Base-by-base conservation (phyloP, 106 monocot species). In the Acorus gramineus region DNA sequence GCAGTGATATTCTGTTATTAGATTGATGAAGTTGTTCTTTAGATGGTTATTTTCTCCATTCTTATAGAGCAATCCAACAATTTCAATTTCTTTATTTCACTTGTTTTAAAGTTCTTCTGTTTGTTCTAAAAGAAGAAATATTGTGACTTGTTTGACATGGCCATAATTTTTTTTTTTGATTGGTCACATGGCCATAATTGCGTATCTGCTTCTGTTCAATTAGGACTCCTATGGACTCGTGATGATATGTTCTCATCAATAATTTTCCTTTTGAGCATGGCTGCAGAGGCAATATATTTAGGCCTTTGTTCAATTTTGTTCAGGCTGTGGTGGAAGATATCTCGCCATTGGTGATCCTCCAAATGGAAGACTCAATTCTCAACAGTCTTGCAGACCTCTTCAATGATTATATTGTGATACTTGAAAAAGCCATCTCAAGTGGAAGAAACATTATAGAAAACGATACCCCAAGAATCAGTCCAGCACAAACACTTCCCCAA, bases 301-400 rank as follows among this genome's bases (percentile, higher is more conserved):
- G 28, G 28, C 28, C 28, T 0, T 28, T 28, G 28, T 28, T 28
- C 28, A 28, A 54, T 66, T 66, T 5, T 77, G 47, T 73, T 58
- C 72, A 81, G 77, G 69, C 44, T 51, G 46, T 77, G 59, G 50
- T 70, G 44, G 69, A 77, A 73, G 81, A 81, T 12, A 48, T 69
- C 64, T 77, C 69, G 10, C 69, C 66, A 46, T 77, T 81, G 51
- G 58, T 56, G 50, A 62, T 6, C 54, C 59, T 77, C 42, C 61
- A 66, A 61, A 65, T 81, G 77, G 73, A 73, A 64, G 52, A 42
- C 52, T 64, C 77, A 51, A 73, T 81, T 14, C 66, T 81, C 3
- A 10, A 77, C 59, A 66, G 65, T 12, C 76, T 81, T 60, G 53
- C 59, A 56, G 69, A 73, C 46, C 49, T 81, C 45, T 73, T 77